Percentiles rank a stretch among this genome's conserved stretches.
Conservation (phyloP, 2,329 filamentous ascomycete species). For the Fusarium armeniacum region DNA sequence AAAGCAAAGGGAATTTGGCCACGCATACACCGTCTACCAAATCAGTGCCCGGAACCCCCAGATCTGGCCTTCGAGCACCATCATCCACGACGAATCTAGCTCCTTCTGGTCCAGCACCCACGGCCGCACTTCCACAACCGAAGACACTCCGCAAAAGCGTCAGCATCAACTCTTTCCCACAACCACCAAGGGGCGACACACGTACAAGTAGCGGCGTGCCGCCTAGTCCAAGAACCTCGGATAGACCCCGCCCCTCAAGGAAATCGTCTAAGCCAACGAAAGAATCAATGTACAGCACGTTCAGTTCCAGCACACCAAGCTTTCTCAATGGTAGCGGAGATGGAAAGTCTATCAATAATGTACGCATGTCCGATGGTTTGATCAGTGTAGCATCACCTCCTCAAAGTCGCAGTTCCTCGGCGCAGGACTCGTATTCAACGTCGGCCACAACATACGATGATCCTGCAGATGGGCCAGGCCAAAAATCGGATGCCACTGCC, state of each 20-base stretch:
- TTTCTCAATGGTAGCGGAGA: conserved; percentile 84
- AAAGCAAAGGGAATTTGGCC: conserved; percentile 68
- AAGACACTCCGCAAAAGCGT: conserved; percentile 85
- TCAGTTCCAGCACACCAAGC: conserved; percentile 72
- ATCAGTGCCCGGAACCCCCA: conserved; percentile 64
- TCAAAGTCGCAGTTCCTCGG: conserved; percentile 91
- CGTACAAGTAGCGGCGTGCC: conserved; percentile 70
- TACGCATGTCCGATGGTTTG: conserved; percentile 79
- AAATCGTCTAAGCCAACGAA: conserved; percentile 69
- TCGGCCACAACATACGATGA: conserved; percentile 92
- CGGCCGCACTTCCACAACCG: conserved; percentile 68
- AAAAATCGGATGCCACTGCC: conserved; percentile 51
- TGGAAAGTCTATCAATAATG: conserved; percentile 77
- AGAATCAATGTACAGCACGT: conserved; percentile 65
- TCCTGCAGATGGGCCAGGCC: conserved; percentile 67
- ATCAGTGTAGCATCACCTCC: conserved; percentile 85
- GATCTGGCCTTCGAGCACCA: conserved; percentile 70
- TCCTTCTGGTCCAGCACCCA: conserved; percentile 67
- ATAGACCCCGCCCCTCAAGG: conserved; percentile 61
- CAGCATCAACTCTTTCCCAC: conserved; percentile 94
- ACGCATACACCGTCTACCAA: conserved; percentile 55
- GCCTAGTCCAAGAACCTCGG: conserved; percentile 70
- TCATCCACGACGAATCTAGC: conserved; percentile 69
- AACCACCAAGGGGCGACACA: conserved; percentile 80
- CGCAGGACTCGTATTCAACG: conserved; percentile 91